A percentile compares a stretch with the other conserved stretches of the same genome.
These are phyloP conservation scores for Aechmea fasciata DNA, from an alignment of 176 grass and related monocot species.

Conservation along the genomic window DNA sequence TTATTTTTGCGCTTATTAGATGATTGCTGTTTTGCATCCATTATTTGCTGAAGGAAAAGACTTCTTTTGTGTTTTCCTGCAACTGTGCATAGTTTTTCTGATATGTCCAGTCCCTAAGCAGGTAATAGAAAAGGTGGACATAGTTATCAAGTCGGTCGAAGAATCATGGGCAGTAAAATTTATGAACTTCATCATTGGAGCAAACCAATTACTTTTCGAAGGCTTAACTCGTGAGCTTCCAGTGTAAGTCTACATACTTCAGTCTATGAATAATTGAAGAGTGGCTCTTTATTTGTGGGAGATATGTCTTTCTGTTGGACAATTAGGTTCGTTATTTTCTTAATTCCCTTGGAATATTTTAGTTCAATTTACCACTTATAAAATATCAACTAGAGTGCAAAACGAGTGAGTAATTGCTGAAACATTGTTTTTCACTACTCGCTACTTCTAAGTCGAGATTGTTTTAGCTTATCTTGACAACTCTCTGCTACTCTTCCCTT, in stretches of 20 bases:
- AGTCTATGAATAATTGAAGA: neutral
- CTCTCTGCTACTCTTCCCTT: neutral
- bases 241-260: constrained; percentile 42
- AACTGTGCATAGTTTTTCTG: neutral
- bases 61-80: too few relatives aligned
- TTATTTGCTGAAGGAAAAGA: too few relatives aligned
- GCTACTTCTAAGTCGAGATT: neutral
- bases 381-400: neutral
- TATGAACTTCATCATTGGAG: constrained; percentile 68
- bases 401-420: neutral
- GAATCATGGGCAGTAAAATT: constrained; percentile 66
- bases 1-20: too few relatives aligned
- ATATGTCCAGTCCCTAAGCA: constrained; percentile 23
- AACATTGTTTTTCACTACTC: neutral
- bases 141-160: constrained; percentile 44
- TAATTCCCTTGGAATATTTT: neutral
- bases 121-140: constrained; percentile 60
- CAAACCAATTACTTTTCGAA: constrained; percentile 65
- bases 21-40: too few relatives aligned
- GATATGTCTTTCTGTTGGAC: neutral
- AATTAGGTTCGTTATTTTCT: neutral
- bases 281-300: neutral
- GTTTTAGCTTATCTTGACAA: neutral
- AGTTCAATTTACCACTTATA: neutral
- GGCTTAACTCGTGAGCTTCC: constrained; percentile 78